phyloP scores from a whole-genome alignment of 2,329 filamentous ascomycete species.

The Phoma sp. region DNA sequence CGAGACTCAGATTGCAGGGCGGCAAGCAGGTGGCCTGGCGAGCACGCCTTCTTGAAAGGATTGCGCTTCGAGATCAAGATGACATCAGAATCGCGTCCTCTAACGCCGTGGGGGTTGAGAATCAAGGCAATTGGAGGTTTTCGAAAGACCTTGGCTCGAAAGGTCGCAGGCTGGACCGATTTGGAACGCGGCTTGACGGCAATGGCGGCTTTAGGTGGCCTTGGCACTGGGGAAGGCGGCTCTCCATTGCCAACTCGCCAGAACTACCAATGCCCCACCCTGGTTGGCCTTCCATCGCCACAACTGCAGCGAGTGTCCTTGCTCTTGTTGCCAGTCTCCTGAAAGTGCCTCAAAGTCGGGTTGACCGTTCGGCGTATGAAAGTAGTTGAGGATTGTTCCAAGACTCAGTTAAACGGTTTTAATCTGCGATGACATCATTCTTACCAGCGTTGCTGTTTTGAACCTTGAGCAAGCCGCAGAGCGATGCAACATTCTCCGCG shows the following conservation, averaged over 20 bases:
- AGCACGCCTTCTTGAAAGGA: conserved; percentile 16
- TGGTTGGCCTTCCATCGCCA: conserved; percentile 15
- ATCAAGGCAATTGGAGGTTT: conserved; percentile 9
- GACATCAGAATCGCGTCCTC: conserved; percentile 14
- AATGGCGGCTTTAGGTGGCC: conserved; percentile 13
- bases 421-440: conserved; percentile 14
- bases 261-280: no score
- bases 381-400: background rate
- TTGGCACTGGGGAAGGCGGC: conserved; percentile 16
- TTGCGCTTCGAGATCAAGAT: conserved; percentile 1
- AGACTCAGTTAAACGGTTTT: background rate
- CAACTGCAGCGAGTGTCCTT: conserved; percentile 3
- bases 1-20: conserved; percentile 4
- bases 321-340: background rate
- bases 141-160: conserved; percentile 1
- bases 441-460: conserved; percentile 10
- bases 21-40: conserved; percentile 9
- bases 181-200: conserved; percentile 17
- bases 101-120: conserved; percentile 11
- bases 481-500: conserved; percentile 7
- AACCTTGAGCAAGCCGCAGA: conserved; percentile 14
- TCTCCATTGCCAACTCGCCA: conserved; percentile 5
- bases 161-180: conserved; percentile 11
- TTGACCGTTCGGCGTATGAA: background rate
- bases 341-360: conserved; percentile 2